These are phyloP conservation scores for Neurospora sp. DNA, from an alignment of 495 filamentous ascomycete species.

Conservation along the genomic window DNA sequence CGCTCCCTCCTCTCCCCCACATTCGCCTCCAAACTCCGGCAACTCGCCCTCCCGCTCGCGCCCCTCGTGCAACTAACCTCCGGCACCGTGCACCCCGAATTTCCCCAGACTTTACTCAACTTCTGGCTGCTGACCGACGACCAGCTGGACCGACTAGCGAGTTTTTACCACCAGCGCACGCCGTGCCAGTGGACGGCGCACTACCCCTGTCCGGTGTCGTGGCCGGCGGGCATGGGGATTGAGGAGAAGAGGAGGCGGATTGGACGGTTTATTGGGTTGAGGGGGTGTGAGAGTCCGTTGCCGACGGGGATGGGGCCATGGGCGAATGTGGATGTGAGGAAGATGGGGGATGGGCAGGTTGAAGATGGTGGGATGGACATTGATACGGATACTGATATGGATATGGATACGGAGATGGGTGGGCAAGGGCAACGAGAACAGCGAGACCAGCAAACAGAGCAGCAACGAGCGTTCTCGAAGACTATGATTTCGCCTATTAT, in stretches of 20 bases:
- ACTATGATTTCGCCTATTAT: neutral
- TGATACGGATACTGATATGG: too few relatives aligned
- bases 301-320: conserved; percentile 1
- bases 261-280: conserved; percentile 57
- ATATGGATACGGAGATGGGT: neutral
- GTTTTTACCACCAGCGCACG: conserved; percentile 66
- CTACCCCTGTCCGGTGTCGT: conserved; percentile 53
- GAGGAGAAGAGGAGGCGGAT: conserved; percentile 52
- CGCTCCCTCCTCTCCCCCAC: conserved; percentile 24
- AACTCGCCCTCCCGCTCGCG: conserved; percentile 41
- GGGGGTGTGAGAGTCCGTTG: conserved; percentile 45
- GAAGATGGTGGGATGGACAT: too few relatives aligned
- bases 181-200: conserved; percentile 36
- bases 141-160: conserved; percentile 61
- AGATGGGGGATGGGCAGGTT: too few relatives aligned
- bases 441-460: too few relatives aligned
- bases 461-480: neutral
- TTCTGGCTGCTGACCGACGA: conserved; percentile 65
- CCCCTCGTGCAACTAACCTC: conserved; percentile 50
- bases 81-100: conserved; percentile 50
- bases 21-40: conserved; percentile 30
- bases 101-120: conserved; percentile 54
- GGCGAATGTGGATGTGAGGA: too few relatives aligned
- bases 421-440: neutral
- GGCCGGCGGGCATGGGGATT: conserved; percentile 27